Evolutionary conservation across 2,329 filamentous ascomycete genomes (phyloP).

Genomic region (Fusarium oxysporum): DNA sequence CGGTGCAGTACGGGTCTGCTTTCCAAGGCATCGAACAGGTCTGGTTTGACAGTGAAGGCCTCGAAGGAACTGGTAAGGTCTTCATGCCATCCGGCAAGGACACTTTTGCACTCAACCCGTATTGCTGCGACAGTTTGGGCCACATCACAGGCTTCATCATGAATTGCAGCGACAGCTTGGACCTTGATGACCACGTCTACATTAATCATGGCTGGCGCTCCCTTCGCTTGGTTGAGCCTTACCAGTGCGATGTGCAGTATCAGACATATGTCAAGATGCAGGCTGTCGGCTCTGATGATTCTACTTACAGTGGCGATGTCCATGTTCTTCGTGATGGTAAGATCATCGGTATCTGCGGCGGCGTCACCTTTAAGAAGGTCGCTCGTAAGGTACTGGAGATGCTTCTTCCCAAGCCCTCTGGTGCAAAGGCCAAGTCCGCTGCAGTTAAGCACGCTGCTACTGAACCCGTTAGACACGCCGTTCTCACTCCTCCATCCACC

Average conservation of each 20-base stretch:
- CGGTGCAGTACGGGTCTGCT: conserved; percentile 66
- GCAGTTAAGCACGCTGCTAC: background rate
- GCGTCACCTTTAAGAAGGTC: background rate
- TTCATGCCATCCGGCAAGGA: conserved; percentile 61
- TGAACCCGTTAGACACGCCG: accelerated
- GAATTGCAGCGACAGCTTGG: conserved; percentile 62
- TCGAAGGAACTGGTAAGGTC: conserved; percentile 55
- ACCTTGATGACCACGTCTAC: conserved; percentile 66
- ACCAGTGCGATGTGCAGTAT: conserved; percentile 56
- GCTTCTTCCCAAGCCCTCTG: background rate
- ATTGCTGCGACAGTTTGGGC: conserved; percentile 69
- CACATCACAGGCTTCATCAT: conserved; percentile 72
- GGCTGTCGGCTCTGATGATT: conserved; percentile 51
- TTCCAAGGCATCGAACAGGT: conserved; percentile 71
- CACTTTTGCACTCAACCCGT: conserved; percentile 65
- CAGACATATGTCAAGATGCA: conserved; percentile 70
- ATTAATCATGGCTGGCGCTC: conserved; percentile 71
- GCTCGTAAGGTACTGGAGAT: background rate
- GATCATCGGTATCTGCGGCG: background rate
- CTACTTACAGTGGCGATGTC: background rate
- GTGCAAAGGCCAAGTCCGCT: accelerated
- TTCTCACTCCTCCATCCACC: background rate
- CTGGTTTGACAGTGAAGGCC: conserved; percentile 54
- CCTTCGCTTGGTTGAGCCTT: conserved; percentile 56
- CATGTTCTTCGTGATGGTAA: background rate